Evolutionary conservation across 2,329 filamentous ascomycete genomes (phyloP).

Genomic region (Neofusicoccum kwambonambiense): DNA sequence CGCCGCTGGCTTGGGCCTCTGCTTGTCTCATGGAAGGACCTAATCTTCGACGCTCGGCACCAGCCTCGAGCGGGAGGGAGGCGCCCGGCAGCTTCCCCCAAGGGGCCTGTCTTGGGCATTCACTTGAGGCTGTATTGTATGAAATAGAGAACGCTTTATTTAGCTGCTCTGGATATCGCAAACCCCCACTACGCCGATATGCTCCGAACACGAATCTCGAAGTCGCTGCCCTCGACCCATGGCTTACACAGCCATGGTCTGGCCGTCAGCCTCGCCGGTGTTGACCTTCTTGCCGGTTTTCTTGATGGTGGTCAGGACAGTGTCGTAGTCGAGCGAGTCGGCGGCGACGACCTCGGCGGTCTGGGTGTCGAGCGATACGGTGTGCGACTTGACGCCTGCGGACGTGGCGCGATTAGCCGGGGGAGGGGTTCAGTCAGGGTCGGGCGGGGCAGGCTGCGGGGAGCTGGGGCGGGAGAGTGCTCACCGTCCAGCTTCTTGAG

Average conservation of each 20-base stretch:
- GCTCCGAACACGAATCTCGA: not conserved
- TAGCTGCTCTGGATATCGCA: slow-evolving; percentile 12
- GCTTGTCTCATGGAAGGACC: not conserved
- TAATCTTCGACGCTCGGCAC: not conserved
- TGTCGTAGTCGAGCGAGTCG: slow-evolving; percentile 69
- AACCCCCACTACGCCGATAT: slow-evolving; percentile 6
- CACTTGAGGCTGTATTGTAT: not conserved
- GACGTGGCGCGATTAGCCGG: not conserved
- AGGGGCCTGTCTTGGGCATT: not conserved
- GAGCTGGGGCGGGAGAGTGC: slow-evolving; percentile 28
- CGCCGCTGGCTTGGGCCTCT: not conserved
- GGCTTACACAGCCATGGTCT: slow-evolving; percentile 10
- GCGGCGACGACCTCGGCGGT: slow-evolving; percentile 75
- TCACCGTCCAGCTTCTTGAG: slow-evolving; percentile 87
- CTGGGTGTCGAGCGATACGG: slow-evolving; percentile 83
- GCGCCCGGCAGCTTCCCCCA: not conserved
- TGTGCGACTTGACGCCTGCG: slow-evolving; percentile 79
- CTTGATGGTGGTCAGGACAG: slow-evolving; percentile 81
- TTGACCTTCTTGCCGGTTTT: slow-evolving; percentile 95
- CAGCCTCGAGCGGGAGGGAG: not conserved
- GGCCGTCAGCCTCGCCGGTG: slow-evolving; percentile 68
- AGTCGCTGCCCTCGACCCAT: not conserved
- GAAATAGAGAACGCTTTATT: not conserved
- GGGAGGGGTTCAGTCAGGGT: no score
- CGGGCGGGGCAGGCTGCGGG: not conserved